Evolutionary conservation across 208 protist genomes (phyloP).

Genomic region (Angomonas ambiguus): DNA sequence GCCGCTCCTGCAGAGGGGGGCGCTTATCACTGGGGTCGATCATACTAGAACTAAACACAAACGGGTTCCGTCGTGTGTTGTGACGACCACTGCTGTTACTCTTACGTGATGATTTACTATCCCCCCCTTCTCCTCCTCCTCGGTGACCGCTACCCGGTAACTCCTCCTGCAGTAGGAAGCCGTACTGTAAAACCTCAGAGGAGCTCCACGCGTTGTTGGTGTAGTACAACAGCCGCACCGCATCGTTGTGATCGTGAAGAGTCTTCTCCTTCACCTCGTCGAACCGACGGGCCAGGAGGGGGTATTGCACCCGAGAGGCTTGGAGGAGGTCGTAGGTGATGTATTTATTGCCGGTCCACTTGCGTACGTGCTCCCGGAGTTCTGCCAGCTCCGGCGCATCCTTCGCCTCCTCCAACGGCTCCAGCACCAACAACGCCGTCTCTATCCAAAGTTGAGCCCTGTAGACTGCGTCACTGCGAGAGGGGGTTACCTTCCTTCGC

Average conservation of each 20-base stretch:
- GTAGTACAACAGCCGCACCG: conserved; percentile 72
- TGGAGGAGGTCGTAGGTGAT: conserved; percentile 34
- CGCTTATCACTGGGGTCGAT: conserved; percentile 28
- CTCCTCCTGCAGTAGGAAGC: conserved; percentile 35
- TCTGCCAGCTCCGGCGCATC: conserved; percentile 41
- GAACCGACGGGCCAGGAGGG: conserved; percentile 29
- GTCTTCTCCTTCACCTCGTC: conserved; percentile 8
- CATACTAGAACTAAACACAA: conserved; percentile 64
- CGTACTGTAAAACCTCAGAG: conserved; percentile 42
- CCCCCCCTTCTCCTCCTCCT: not conserved
- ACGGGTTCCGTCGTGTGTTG: conserved; percentile 25
- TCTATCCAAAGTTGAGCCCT: conserved; percentile 64
- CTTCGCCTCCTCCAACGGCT: conserved; percentile 34
- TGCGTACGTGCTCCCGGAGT: conserved; percentile 35
- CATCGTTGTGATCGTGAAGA: conserved; percentile 24
- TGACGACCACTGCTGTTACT: not conserved
- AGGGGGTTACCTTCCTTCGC: not conserved
- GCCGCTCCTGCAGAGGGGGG: conserved; percentile 21
- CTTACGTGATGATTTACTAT: not conserved
- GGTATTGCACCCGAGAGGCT: conserved; percentile 42
- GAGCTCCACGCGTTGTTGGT: conserved; percentile 59
- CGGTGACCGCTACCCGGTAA: conserved; percentile 12
- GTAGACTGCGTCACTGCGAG: conserved; percentile 13
- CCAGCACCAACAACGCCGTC: conserved; percentile 34
- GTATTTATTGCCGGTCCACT: conserved; percentile 36